A percentile compares a stretch with the other conserved stretches of the same genome.
These are phyloP conservation scores for Sporothrix schenckii DNA, from an alignment of 2,329 filamentous ascomycete genomes.

Conservation along the genomic window DNA sequence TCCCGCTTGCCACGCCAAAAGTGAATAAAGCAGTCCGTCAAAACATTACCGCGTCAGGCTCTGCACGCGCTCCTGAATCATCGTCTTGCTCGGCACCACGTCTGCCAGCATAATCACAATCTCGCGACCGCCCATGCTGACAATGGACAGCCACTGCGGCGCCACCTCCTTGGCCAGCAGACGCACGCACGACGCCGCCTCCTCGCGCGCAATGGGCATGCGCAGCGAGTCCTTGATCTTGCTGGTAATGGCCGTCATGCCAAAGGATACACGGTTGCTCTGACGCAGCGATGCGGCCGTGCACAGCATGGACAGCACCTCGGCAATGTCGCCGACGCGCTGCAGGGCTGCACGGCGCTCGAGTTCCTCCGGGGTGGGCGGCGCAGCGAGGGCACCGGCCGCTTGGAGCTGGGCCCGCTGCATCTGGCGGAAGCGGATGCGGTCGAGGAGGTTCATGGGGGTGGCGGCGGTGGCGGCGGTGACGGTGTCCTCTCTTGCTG, in stretches of 20 bases:
- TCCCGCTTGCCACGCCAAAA: neutral
- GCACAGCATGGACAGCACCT: slow-evolving; percentile 68
- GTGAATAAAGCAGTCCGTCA: neutral
- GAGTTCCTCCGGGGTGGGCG: slow-evolving; percentile 54
- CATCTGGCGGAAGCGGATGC: slow-evolving; percentile 71
- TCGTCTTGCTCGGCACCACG: slow-evolving; percentile 42
- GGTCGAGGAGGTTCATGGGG: slow-evolving; percentile 71
- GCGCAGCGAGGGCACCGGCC: slow-evolving; percentile 48
- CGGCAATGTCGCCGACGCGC: slow-evolving; percentile 68
- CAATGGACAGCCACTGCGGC: slow-evolving; percentile 59
- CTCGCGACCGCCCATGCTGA: slow-evolving; percentile 57
- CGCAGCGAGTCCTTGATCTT: slow-evolving; percentile 70
- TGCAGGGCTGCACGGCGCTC: slow-evolving; percentile 66
- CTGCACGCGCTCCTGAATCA: slow-evolving; percentile 43
- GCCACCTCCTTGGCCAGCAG: slow-evolving; percentile 59
- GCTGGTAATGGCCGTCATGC: slow-evolving; percentile 63
- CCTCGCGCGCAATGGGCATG: slow-evolving; percentile 57
- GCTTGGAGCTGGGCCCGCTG: slow-evolving; percentile 49
- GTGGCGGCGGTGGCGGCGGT: neutral
- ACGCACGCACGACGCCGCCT: slow-evolving; percentile 54
- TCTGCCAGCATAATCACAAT: slow-evolving; percentile 59
- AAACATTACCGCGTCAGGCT: slow-evolving; percentile 25
- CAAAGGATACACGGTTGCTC: slow-evolving; percentile 64
- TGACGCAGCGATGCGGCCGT: slow-evolving; percentile 54
- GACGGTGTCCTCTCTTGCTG: neutral